These are phyloP conservation scores for Plectosphaerella cucumerina DNA, from an alignment of 2,329 filamentous ascomycete genomes.

Conservation along the genomic window DNA sequence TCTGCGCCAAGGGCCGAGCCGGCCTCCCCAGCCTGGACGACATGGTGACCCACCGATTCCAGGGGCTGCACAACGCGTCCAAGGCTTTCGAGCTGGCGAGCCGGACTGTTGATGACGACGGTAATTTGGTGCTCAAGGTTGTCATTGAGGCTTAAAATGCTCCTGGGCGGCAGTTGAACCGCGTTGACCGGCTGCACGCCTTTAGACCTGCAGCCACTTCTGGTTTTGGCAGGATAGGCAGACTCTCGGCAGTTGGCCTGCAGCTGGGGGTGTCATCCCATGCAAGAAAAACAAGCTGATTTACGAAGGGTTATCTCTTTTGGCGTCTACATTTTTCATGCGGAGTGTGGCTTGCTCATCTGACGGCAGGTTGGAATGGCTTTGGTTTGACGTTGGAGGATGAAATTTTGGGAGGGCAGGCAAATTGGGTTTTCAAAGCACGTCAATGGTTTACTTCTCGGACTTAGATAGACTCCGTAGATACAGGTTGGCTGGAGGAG, in stretches of 20 bases:
- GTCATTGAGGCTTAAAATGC: conserved; percentile 50
- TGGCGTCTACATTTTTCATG: no score
- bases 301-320: background rate
- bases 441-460: no score
- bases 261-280: background rate
- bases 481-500: no score
- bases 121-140: conserved; percentile 69
- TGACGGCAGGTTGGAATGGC: no score
- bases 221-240: background rate
- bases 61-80: conserved; percentile 57
- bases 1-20: conserved; percentile 41
- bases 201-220: background rate
- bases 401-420: no score
- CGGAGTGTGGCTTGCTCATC: no score
- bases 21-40: conserved; percentile 60
- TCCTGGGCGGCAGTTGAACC: background rate
- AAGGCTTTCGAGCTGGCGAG: conserved; percentile 68
- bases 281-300: background rate
- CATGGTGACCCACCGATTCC: conserved; percentile 70
- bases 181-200: background rate
- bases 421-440: no score
- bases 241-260: background rate
- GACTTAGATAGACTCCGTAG: no score
- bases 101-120: conserved; percentile 62
- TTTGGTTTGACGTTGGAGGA: no score